A percentile compares a stretch with the other conserved stretches of the same genome.
Evolutionary conservation across 805 yeast genomes (phyloP).

Genomic region (Yarrowia phangngaensis): DNA sequence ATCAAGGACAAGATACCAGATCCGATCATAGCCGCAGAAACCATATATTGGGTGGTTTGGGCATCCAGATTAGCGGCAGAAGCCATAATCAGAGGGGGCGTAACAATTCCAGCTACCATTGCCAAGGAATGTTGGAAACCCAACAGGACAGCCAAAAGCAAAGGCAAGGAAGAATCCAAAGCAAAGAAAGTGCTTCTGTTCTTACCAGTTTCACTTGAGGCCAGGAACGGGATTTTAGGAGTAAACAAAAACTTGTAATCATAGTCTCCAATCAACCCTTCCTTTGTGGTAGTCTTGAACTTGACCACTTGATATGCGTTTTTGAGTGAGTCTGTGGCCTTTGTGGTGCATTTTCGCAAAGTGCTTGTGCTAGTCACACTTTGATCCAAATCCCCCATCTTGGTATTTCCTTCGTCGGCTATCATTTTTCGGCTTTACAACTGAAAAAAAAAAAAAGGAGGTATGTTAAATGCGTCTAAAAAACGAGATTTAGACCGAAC

Average conservation of each 20-base stretch:
- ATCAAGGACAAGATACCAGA: conserved; percentile 67
- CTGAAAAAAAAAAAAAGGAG: conserved; percentile 1
- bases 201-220: conserved; percentile 38
- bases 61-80: conserved; percentile 55
- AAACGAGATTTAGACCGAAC: conserved; percentile 9
- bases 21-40: conserved; percentile 66
- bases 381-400: too few relatives aligned
- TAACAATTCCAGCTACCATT: conserved; percentile 86
- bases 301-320: not conserved
- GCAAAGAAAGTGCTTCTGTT: conserved; percentile 79
- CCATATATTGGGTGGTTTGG: conserved; percentile 55
- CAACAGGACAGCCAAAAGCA: conserved; percentile 67
- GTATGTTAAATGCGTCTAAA: conserved; percentile 22
- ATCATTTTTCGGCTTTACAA: not conserved
- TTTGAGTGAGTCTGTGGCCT: too few relatives aligned
- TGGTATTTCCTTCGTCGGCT: too few relatives aligned
- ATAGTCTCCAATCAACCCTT: conserved; percentile 80
- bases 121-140: conserved; percentile 87
- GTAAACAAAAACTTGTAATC: conserved; percentile 75
- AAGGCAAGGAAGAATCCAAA: conserved; percentile 72
- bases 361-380: too few relatives aligned
- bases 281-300: conserved; percentile 55
- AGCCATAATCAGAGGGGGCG: conserved; percentile 77
- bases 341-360: too few relatives aligned
- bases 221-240: conserved; percentile 69